phyloP scores from a whole-genome alignment of 768 basidiomycete genomes.

The Panellus pusillus region DNA sequence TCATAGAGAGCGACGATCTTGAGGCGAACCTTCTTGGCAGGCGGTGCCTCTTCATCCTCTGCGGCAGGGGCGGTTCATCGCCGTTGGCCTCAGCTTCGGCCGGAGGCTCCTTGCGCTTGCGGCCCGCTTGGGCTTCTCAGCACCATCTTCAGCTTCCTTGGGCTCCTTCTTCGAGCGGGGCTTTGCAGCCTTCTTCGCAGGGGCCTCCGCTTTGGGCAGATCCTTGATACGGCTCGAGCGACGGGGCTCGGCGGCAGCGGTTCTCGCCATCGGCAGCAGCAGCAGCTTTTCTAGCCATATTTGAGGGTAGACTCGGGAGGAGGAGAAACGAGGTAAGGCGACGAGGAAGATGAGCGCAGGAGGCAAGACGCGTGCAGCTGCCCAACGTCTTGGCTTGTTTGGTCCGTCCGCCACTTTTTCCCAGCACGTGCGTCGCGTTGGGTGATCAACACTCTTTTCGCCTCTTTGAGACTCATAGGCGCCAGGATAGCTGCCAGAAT shows the following conservation, averaged over 20 bases:
- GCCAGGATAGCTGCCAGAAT: not conserved
- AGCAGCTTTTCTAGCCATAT: conserved; percentile 75
- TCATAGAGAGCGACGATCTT: no score
- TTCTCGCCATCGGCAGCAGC: conserved; percentile 40
- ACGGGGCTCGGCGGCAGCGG: conserved; percentile 52
- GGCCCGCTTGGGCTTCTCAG: conserved; percentile 53
- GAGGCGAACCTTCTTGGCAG: conserved; percentile 60
- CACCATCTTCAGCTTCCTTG: conserved; percentile 38
- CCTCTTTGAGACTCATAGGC: not conserved
- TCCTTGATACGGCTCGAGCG: conserved; percentile 78
- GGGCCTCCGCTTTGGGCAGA: conserved; percentile 53
- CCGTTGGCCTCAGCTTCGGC: conserved; percentile 28
- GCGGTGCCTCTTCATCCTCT: conserved; percentile 44
- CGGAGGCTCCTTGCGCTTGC: conserved; percentile 42
- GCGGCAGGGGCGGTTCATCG: conserved; percentile 30
- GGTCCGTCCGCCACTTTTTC: conserved; percentile 6
- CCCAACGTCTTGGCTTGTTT: conserved; percentile 8
- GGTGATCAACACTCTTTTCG: conserved; percentile 14
- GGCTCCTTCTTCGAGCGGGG: conserved; percentile 55
- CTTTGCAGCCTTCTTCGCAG: conserved; percentile 63
- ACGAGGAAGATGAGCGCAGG: conserved; percentile 7
- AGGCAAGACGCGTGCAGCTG: conserved; percentile 15
- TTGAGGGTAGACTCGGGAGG: conserved; percentile 14
- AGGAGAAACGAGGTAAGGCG: conserved; percentile 3
- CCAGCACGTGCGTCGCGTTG: conserved; percentile 20